Conservation (phyloP, 2,329 filamentous ascomycete genomes). For the Fusarium mexicanum region DNA sequence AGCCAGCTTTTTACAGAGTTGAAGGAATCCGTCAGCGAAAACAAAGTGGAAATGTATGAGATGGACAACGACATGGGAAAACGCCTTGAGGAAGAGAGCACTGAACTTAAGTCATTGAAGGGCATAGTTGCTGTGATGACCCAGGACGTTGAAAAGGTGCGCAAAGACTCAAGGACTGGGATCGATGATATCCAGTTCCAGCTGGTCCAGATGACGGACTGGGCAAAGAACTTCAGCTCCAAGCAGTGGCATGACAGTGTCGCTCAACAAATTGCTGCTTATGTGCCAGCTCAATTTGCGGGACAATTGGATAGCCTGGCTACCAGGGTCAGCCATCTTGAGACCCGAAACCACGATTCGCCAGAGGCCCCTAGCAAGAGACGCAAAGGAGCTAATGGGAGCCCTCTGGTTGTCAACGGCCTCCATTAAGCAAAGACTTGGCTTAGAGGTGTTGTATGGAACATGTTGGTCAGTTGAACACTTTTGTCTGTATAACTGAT, state of each 20-base stretch:
- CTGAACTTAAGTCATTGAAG: conserved; percentile 1
- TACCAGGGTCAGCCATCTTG: conserved; percentile 34
- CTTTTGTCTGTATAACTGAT: not conserved
- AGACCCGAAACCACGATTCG: conserved; percentile 15
- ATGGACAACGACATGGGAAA: not conserved
- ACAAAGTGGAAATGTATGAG: not conserved
- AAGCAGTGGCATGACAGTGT: conserved; percentile 54
- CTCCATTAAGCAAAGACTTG: conserved; percentile 3
- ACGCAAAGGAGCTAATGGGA: conserved; percentile 38
- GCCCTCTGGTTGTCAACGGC: conserved; percentile 15
- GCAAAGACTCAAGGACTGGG: conserved; percentile 38
- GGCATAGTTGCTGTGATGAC: not conserved
- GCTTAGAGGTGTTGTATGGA: not conserved
- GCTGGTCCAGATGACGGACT: conserved; percentile 54
- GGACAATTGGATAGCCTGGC: conserved; percentile 33
- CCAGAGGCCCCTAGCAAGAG: conserved; percentile 30
- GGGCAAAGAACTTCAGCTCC: conserved; percentile 61
- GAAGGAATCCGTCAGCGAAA: not conserved
- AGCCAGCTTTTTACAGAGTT: not conserved
- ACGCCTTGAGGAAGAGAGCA: conserved; percentile 4
- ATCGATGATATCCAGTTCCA: conserved; percentile 49
- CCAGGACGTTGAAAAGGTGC: conserved; percentile 1
- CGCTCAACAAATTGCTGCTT: conserved; percentile 48
- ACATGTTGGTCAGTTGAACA: not conserved
- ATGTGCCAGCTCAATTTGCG: conserved; percentile 34